Conservation (phyloP, 805 yeast genomes). For the Sugiyamaella valdiviana region DNA sequence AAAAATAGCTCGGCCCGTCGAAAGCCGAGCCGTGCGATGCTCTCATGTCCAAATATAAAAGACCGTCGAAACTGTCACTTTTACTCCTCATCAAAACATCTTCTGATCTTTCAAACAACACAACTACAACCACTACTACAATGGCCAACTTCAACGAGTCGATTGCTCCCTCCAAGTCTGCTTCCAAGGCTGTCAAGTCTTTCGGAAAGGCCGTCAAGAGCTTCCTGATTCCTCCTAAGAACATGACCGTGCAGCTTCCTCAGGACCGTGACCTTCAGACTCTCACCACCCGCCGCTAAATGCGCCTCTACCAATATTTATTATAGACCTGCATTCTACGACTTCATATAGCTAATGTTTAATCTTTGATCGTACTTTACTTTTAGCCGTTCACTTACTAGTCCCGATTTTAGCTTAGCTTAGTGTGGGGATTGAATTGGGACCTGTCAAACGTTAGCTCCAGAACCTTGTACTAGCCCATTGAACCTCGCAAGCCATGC, state of each 20-base stretch:
- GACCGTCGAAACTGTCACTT: background rate
- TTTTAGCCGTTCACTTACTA: no score
- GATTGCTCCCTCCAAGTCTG: constrained; percentile 3
- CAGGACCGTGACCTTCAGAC: background rate
- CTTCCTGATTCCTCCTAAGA: background rate
- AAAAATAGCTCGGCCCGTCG: background rate
- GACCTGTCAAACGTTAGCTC: no score
- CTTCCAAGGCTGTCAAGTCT: background rate
- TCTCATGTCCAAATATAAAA: background rate
- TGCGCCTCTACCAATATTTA: background rate
- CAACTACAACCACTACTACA: background rate
- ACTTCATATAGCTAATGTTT: no score
- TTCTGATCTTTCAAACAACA: background rate
- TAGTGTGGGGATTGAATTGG: no score
- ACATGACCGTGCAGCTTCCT: background rate
- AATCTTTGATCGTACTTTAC: no score
- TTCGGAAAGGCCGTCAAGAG: constrained; percentile 1
- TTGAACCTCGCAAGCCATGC: no score
- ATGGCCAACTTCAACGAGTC: constrained; percentile 5
- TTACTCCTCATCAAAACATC: background rate
- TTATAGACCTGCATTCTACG: background rate
- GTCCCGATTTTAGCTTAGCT: no score
- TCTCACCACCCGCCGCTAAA: background rate
- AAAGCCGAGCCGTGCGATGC: background rate
- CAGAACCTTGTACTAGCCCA: no score